These are phyloP conservation scores for Toxoplasma gondii DNA, from an alignment of 169 alveolate species.

Conservation along the genomic window DNA sequence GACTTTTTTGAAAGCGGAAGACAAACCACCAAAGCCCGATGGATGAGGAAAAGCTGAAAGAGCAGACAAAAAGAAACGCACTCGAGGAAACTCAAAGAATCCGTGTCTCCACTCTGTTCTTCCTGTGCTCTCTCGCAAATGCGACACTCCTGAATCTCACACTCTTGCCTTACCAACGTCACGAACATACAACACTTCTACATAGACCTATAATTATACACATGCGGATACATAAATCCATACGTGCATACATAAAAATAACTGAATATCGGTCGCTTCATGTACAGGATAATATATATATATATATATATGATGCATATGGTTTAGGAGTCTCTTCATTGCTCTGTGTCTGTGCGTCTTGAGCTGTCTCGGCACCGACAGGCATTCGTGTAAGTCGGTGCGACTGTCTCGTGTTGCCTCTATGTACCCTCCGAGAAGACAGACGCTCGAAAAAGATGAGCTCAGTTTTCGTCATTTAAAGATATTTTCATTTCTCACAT, in stretches of 20 bases:
- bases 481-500: background rate
- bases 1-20: no score
- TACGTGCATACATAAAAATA: background rate
- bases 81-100: no score
- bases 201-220: background rate
- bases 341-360: no score
- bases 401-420: no score
- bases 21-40: no score
- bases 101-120: background rate
- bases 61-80: no score
- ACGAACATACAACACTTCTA: background rate
- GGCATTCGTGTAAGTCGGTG: no score
- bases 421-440: no score
- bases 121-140: background rate
- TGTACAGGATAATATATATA: background rate
- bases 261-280: background rate
- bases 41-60: no score
- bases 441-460: background rate
- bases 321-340: no score
- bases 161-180: background rate
- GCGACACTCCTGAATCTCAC: background rate
- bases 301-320: no score
- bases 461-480: background rate
- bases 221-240: background rate
- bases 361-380: no score